Conservation (phyloP, 306 rosid genomes). For the Coriaria nepalensis region DNA sequence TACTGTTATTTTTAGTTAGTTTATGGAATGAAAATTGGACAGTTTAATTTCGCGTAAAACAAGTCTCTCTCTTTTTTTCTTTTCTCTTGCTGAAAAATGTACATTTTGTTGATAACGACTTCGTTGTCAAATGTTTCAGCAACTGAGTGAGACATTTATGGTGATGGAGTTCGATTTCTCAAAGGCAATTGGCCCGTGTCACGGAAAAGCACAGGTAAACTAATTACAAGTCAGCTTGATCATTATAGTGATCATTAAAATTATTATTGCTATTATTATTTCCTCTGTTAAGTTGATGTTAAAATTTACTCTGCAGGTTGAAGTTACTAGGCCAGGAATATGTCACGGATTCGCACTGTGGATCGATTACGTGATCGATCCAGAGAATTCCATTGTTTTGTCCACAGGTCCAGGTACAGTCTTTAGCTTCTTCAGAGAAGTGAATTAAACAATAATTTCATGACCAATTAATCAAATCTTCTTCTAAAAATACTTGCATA, state of each 20-base stretch:
- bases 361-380: constrained; percentile 92
- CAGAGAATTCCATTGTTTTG: constrained; percentile 37
- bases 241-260: neutral
- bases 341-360: constrained; percentile 81
- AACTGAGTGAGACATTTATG: constrained; percentile 55
- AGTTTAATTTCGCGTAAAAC: too few species aligned
- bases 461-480: neutral
- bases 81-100: neutral
- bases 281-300: neutral
- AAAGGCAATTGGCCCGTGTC: constrained; percentile 37
- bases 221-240: constrained; percentile 8
- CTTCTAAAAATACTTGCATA: neutral
- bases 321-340: constrained; percentile 43
- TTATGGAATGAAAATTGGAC: too few species aligned
- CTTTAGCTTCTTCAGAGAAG: constrained; percentile 5
- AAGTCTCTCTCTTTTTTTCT: too few species aligned
- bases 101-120: constrained; percentile 3
- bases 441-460: neutral
- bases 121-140: constrained; percentile 35
- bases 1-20: too few species aligned
- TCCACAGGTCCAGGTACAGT: constrained; percentile 80
- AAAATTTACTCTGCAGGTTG: constrained; percentile 33
- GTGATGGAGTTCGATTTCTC: constrained; percentile 83
- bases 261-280: neutral
- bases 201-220: constrained; percentile 56